Conservation (phyloP, 2,329 filamentous ascomycete species). For the Thielaviopsis punctulata region DNA sequence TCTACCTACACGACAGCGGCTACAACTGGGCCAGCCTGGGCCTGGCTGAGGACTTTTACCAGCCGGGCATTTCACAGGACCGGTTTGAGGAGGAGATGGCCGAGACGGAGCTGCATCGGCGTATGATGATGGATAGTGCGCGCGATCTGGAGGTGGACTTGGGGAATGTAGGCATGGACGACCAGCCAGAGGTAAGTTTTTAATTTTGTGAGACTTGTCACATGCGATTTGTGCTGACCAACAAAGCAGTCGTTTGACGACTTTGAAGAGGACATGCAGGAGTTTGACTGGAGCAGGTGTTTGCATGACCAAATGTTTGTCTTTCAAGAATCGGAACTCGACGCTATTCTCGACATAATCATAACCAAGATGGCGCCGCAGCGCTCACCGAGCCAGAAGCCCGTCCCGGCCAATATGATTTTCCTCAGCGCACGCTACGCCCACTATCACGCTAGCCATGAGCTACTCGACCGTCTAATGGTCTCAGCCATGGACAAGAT, state of each 20-base stretch:
- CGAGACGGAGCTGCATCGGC: slow-evolving; percentile 82
- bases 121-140: slow-evolving; percentile 99
- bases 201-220: neutral
- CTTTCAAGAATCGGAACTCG: slow-evolving; percentile 86
- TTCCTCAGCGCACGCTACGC: slow-evolving; percentile 92
- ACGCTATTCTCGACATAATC: slow-evolving; percentile 82
- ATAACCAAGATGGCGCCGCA: slow-evolving; percentile 98
- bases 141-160: slow-evolving; percentile 92
- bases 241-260: slow-evolving; percentile 48
- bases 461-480: slow-evolving; percentile 66
- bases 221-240: neutral
- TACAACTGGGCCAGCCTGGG: slow-evolving; percentile 53
- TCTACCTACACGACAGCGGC: slow-evolving; percentile 85
- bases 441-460: slow-evolving; percentile 81
- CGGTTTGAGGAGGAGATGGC: slow-evolving; percentile 94
- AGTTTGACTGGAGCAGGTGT: slow-evolving; percentile 91
- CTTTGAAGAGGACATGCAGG: slow-evolving; percentile 68
- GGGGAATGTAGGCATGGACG: slow-evolving; percentile 87
- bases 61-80: slow-evolving; percentile 77
- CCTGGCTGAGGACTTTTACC: slow-evolving; percentile 84
- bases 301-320: slow-evolving; percentile 99
- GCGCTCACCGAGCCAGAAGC: slow-evolving; percentile 89
- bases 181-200: slow-evolving; percentile 65
- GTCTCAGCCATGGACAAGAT: slow-evolving; percentile 87
- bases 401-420: slow-evolving; percentile 90